A percentile compares a stretch with the other conserved stretches of the same genome.
Evolutionary conservation across 23 red algal genomes (phyloP).

Genomic region (Gracilariopsis chorda): DNA sequence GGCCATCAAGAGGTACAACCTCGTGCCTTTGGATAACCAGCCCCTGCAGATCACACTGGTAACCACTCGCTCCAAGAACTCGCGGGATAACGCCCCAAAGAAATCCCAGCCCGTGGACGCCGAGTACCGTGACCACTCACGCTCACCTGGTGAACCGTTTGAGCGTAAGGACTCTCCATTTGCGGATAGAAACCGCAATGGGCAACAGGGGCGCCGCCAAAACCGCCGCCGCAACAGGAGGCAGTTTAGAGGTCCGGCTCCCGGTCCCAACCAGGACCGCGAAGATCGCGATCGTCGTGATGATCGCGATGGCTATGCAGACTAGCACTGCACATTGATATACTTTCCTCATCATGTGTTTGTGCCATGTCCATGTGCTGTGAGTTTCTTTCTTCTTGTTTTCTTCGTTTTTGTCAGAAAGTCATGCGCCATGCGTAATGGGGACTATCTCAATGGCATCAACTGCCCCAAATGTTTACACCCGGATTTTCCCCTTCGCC

Average conservation of each 20-base stretch:
- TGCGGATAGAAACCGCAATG: constrained; percentile 13
- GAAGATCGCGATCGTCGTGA: constrained; percentile 23
- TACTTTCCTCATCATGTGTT: neutral
- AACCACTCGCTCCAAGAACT: constrained; percentile 23
- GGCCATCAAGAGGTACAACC: constrained; percentile 87
- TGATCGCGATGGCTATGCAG: constrained; percentile 11
- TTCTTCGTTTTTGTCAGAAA: neutral
- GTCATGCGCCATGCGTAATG: no score
- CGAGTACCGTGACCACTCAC: neutral
- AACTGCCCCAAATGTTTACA: no score
- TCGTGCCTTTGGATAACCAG: constrained; percentile 87
- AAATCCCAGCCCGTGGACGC: neutral
- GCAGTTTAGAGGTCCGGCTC: neutral
- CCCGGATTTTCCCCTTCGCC: neutral
- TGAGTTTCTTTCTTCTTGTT: neutral
- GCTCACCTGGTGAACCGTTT: neutral
- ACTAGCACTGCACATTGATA: no score
- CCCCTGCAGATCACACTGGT: constrained; percentile 83
- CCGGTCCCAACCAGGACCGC: constrained; percentile 7
- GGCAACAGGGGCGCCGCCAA: neutral
- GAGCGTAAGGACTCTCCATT: neutral
- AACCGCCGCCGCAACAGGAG: constrained; percentile 25
- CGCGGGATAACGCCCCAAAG: neutral
- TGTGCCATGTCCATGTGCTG: neutral
- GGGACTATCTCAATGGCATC: no score